These are phyloP conservation scores for Suhomyces panamericanus DNA, from an alignment of 1,139 yeast genomes.

Conservation along the genomic window DNA sequence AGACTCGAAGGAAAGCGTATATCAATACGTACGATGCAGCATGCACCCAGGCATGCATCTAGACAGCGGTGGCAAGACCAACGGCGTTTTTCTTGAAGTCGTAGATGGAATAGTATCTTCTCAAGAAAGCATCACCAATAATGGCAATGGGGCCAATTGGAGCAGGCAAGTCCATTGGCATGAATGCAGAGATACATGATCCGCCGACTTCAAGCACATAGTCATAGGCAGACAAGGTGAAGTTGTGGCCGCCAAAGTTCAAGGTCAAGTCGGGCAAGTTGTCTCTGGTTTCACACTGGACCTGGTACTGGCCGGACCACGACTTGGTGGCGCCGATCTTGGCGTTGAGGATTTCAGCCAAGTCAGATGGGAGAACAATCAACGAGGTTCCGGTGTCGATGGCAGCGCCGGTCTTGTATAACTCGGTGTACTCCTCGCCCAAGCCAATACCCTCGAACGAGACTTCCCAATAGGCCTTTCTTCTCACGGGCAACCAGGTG, in stretches of 20 bases:
- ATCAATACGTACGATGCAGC: background rate
- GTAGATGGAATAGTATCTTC: conserved; percentile 90
- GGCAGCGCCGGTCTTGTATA: conserved; percentile 88
- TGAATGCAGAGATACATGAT: conserved; percentile 91
- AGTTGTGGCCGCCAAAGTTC: conserved; percentile 85
- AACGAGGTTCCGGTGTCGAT: conserved; percentile 98
- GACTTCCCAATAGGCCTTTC: conserved; percentile 99
- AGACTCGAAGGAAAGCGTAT: background rate
- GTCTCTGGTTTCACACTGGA: conserved; percentile 85
- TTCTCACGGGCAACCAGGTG: conserved; percentile 94
- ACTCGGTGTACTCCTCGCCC: conserved; percentile 86
- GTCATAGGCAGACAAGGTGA: conserved; percentile 83
- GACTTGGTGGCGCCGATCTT: conserved; percentile 96
- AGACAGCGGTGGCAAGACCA: conserved; percentile 67
- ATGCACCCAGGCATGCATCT: background rate
- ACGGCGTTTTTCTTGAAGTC: conserved; percentile 88
- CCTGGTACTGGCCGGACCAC: conserved; percentile 95
- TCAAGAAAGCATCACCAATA: conserved; percentile 94
- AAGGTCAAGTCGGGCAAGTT: conserved; percentile 87
- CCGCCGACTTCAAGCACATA: conserved; percentile 93
- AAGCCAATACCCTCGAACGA: conserved; percentile 84
- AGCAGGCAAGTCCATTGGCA: conserved; percentile 96
- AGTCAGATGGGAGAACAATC: conserved; percentile 88
- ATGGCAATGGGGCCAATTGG: conserved; percentile 97
- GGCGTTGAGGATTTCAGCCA: conserved; percentile 91